Percentiles rank a stretch among this genome's conserved stretches.
These are phyloP conservation scores for Camellia lanceoleosa DNA, from an alignment of 148 eudicot genomes.

Conservation along the genomic window DNA sequence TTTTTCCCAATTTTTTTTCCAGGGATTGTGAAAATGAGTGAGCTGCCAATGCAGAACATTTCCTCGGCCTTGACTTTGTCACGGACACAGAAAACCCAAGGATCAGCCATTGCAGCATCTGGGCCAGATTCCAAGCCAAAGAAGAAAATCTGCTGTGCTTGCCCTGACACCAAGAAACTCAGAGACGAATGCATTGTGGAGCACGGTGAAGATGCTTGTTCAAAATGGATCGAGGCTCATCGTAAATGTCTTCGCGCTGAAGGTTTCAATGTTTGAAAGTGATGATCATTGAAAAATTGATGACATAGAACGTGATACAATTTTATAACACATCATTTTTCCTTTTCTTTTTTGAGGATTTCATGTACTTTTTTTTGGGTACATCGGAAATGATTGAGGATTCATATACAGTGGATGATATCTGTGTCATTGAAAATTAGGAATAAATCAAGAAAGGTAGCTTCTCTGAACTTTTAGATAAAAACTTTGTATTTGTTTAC, in stretches of 20 bases:
- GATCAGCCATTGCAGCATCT: slow-evolving; percentile 23
- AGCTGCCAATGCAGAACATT: slow-evolving; percentile 21
- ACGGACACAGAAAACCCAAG: slow-evolving; percentile 28
- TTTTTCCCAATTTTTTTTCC: not conserved
- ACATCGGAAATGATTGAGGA: no score
- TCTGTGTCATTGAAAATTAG: not conserved
- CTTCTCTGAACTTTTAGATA: not conserved
- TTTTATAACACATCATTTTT: slow-evolving; percentile 13
- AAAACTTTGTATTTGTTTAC: not conserved
- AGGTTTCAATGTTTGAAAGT: slow-evolving; percentile 71
- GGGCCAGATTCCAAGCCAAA: slow-evolving; percentile 63
- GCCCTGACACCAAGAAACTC: slow-evolving; percentile 86
- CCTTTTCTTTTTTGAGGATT: slow-evolving; percentile 1
- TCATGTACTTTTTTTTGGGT: not conserved
- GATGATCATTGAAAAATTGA: not conserved
- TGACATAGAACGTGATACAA: not conserved
- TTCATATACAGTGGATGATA: not conserved
- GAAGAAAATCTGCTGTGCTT: slow-evolving; percentile 96
- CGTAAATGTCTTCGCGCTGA: slow-evolving; percentile 82
- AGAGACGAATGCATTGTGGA: slow-evolving; percentile 92
- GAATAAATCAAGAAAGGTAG: not conserved
- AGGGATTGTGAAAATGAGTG: slow-evolving; percentile 37
- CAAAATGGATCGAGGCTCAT: slow-evolving; percentile 93
- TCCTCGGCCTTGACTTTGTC: slow-evolving; percentile 20
- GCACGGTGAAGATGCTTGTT: slow-evolving; percentile 80